Evolutionary conservation across 257 asterid genomes (phyloP), one percentile per base, ranked within the genome.

Genomic region (Fraxinus cuspidata): DNA sequence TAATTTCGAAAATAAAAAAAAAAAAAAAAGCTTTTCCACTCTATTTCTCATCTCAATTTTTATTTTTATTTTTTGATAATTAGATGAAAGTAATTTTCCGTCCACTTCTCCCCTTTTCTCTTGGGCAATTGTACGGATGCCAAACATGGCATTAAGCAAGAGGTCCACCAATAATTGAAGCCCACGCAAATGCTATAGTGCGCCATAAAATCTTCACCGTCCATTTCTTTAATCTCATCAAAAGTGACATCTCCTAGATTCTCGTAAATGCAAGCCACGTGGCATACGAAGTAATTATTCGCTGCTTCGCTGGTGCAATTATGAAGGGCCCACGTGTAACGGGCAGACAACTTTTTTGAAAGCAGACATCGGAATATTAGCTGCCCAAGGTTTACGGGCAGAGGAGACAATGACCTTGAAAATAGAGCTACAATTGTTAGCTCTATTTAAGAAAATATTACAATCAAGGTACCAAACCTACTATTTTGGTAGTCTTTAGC

Each of bases 301-400:
- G 69, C 34, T 63, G 69, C 69, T 63, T 63, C 32, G 69, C 69
- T 63, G 69, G 35, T 63, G 69, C 69, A 12, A 23, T 27, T 3
- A 23, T 3, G 19, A 16, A 63, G 69, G 34, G 34, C 69, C 35
- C 69, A 25, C 69, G 69, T 63, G 69, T 63, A 12, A 63, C 34
- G 69, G 69, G 34, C 69, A 27, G 69, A 63, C 35, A 27, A 27
- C 35, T 63, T 63, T 63, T 63, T 63, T 27, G 35, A 63, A 63
- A 23, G 29, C 12, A 3, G 69, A 27, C 32, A 3, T 8, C 13
- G 7, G 69, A 63, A 63, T 63, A 63, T 63, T 63, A 10, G 29
- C 32, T 63, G 69, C 35, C 69, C 69, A 16, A 27, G 66, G 28
- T 11, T 25, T 3, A 63, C 2, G 69, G 67, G 35, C 35, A 63